Percentiles rank a stretch among this genome's conserved stretches.
Conservation (phyloP, 1,284 basidiomycete species). For the Boletus mariae region DNA sequence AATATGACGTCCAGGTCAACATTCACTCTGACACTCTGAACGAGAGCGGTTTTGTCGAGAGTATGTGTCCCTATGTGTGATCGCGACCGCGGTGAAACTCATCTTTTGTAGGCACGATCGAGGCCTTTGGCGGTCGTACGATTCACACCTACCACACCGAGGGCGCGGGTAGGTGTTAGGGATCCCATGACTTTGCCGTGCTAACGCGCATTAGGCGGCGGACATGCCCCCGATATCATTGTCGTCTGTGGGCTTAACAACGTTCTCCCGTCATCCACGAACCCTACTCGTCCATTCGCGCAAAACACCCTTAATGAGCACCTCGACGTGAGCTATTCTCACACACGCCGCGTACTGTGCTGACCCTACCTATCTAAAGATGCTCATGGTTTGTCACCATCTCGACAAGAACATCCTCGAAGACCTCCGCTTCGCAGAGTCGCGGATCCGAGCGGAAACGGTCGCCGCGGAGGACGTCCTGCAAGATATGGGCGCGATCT, state of each 20-base stretch:
- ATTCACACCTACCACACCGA: constrained; percentile 99
- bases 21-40: constrained; percentile 98
- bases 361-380: constrained; percentile 44
- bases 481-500: constrained; percentile 92
- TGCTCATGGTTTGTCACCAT: constrained; percentile 97
- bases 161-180: constrained; percentile 71
- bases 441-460: constrained; percentile 94
- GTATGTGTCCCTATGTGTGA: constrained; percentile 37
- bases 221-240: constrained; percentile 98
- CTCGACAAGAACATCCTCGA: constrained; percentile 87
- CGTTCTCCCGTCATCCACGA: constrained; percentile 96
- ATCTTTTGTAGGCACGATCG: constrained; percentile 68
- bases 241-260: constrained; percentile 89
- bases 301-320: constrained; percentile 96
- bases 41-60: constrained; percentile 91
- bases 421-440: constrained; percentile 96
- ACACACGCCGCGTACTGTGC: not conserved
- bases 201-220: constrained; percentile 62
- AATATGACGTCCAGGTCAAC: constrained; percentile 95
- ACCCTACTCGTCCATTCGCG: constrained; percentile 92
- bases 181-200: not conserved
- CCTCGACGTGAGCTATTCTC: constrained; percentile 68
- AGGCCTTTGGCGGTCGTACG: constrained; percentile 85
- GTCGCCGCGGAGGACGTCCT: constrained; percentile 97
- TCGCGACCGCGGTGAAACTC: not conserved